Conservation (phyloP, 2,329 filamentous ascomycete genomes). For the Canariomyces notabilis region DNA sequence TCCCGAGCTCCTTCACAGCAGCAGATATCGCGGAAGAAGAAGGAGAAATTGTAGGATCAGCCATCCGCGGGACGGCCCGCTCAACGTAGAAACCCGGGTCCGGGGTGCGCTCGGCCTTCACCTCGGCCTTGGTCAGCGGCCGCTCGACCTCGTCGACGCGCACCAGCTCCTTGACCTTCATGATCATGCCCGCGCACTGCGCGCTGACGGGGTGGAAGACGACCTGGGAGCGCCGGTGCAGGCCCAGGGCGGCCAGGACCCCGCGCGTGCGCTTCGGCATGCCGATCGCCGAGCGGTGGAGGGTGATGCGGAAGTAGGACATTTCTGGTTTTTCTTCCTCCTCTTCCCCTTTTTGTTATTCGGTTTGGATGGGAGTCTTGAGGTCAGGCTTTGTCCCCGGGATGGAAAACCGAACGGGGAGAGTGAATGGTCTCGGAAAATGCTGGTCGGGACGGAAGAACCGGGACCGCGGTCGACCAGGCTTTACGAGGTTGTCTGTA, state of each 20-base stretch:
- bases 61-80: slow-evolving; percentile 53
- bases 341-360: slow-evolving; percentile 2
- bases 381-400: not conserved
- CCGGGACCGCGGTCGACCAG: no score
- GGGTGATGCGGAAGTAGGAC: slow-evolving; percentile 86
- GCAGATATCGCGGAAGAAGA: no score
- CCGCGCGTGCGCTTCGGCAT: slow-evolving; percentile 74
- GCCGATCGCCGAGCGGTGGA: slow-evolving; percentile 84
- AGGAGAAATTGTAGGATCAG: no score
- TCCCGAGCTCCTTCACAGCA: slow-evolving; percentile 8
- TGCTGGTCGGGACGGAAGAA: no score
- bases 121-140: slow-evolving; percentile 59
- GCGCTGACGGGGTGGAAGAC: slow-evolving; percentile 84
- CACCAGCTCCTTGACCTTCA: slow-evolving; percentile 91
- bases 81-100: slow-evolving; percentile 79
- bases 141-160: slow-evolving; percentile 71
- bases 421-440: no score
- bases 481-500: no score
- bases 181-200: slow-evolving; percentile 81
- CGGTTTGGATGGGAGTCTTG: slow-evolving; percentile 11
- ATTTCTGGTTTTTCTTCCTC: slow-evolving; percentile 37
- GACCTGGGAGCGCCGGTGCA: slow-evolving; percentile 77
- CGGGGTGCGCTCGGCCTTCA: slow-evolving; percentile 67
- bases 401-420: no score
- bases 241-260: slow-evolving; percentile 77